These are phyloP conservation scores for Capronia coronata DNA, from an alignment of 2,329 filamentous ascomycete species.

Conservation along the genomic window DNA sequence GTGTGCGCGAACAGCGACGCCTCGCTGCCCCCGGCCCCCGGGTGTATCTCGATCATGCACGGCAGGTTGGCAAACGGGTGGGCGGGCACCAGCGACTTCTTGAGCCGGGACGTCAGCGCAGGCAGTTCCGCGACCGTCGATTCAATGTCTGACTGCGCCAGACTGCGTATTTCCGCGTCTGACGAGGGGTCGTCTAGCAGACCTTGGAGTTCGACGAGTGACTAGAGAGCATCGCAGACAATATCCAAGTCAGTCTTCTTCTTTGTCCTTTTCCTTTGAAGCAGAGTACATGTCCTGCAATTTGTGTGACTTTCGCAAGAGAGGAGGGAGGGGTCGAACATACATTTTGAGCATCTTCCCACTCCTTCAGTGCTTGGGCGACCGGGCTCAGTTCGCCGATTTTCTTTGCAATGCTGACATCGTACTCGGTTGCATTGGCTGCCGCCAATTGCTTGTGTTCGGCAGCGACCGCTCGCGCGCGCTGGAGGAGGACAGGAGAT, in stretches of 20 bases:
- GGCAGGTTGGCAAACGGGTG: slow-evolving; percentile 87
- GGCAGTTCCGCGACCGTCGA: slow-evolving; percentile 57
- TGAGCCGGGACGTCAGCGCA: slow-evolving; percentile 60
- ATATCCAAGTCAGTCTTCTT: slow-evolving; percentile 8
- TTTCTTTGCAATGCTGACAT: slow-evolving; percentile 51
- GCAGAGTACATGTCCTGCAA: too few species aligned
- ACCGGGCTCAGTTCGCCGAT: slow-evolving; percentile 49
- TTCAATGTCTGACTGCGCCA: slow-evolving; percentile 64
- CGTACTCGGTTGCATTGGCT: slow-evolving; percentile 50
- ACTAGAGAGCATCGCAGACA: slow-evolving; percentile 36
- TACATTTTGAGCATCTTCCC: slow-evolving; percentile 54
- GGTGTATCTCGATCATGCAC: slow-evolving; percentile 85
- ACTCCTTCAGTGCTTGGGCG: slow-evolving; percentile 49
- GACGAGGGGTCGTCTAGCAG: slow-evolving; percentile 64
- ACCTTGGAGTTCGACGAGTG: slow-evolving; percentile 62
- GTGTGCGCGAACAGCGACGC: slow-evolving; percentile 84
- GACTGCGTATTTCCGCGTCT: slow-evolving; percentile 53
- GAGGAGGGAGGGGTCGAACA: too few species aligned
- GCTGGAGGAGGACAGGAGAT: slow-evolving; percentile 48
- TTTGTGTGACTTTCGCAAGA: too few species aligned
- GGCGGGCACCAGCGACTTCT: slow-evolving; percentile 70
- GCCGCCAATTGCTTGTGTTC: slow-evolving; percentile 52
- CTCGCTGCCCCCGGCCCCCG: slow-evolving; percentile 86
- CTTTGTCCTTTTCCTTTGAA: too few species aligned
- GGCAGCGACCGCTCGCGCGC: slow-evolving; percentile 49